phyloP scores from a whole-genome alignment of 176 grass and related monocot genomes.

The Guadua angustifolia region DNA sequence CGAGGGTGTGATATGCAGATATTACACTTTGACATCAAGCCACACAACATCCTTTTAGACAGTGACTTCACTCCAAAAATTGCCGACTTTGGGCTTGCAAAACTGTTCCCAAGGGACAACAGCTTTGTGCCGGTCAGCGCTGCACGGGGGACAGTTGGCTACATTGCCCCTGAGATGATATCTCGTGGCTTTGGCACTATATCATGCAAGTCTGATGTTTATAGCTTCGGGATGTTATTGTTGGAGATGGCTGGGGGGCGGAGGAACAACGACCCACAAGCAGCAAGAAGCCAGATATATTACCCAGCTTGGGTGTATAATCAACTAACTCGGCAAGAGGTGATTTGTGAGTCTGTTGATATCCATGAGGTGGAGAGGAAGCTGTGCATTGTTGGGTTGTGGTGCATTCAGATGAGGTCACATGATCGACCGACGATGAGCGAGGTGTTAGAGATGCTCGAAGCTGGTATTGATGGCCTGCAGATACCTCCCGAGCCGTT shows the following conservation, averaged over 20 bases:
- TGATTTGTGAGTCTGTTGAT: neutral
- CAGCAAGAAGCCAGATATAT: constrained; percentile 38
- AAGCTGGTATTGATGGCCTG: constrained; percentile 4
- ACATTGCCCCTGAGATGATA: constrained; percentile 44
- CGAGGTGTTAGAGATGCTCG: constrained; percentile 50
- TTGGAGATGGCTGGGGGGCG: constrained; percentile 49
- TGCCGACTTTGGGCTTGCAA: constrained; percentile 63
- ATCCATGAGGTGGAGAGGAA: constrained; percentile 55
- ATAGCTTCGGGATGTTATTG: constrained; percentile 54
- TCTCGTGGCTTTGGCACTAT: constrained; percentile 41
- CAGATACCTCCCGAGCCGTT: constrained; percentile 49
- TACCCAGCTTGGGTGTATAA: constrained; percentile 49
- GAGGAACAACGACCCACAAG: neutral
- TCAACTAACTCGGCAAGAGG: neutral
- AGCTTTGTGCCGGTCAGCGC: constrained; percentile 42
- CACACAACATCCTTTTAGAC: constrained; percentile 59
- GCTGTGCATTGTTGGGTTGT: constrained; percentile 42
- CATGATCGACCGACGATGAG: constrained; percentile 41
- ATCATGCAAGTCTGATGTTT: constrained; percentile 61
- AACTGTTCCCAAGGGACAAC: constrained; percentile 53
- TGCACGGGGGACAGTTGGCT: constrained; percentile 18
- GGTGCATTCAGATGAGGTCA: constrained; percentile 59
- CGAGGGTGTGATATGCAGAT: constrained; percentile 64
- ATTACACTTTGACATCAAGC: constrained; percentile 72
- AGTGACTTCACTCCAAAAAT: constrained; percentile 50